Evolutionary conservation across 1,139 yeast genomes (phyloP), one percentile per base, ranked within the genome.

Genomic region (Magnusiomyces tetraspermus): DNA sequence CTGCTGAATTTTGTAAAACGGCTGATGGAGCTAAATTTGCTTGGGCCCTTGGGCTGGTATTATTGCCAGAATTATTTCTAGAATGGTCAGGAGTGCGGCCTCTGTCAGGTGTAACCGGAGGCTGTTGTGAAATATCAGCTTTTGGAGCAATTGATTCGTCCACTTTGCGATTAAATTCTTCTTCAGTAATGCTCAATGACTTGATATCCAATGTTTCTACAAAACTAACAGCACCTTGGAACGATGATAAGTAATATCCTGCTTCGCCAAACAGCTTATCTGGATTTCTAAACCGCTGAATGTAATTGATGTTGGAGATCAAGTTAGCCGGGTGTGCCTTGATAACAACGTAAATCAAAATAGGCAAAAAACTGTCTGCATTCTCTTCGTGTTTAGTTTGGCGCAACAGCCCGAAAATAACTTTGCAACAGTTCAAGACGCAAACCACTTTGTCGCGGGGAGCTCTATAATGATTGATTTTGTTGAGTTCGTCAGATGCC

Each of bases 361-460:
- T 69, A 0, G 99, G 98, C 28, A 94, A 76, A 66, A 94, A 94
- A 30, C 87, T 79, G 68, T 94, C 99, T 0, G 99, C 99, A 59
- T 90, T 90, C 61, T 87, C 95, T 53, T 82, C 84, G 40, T 77
- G 69, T 46, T 75, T 70, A 42, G 79, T 77, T 53, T 83, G 85
- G 59, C 89, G 81, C 53, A 94, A 76, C 53, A 87, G 75, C 19
- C 96, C 95, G 72, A 89, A 89, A 8, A 94, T 83, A 17, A 92
- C 90, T 67, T 92, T 92, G 66, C 97, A 90, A 54, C 94, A 82
- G 69, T 94, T 94, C 56, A 94, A 73, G 8, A 92, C 75, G 66
- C 98, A 92, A 48, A 92, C 88, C 57, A 89, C 83, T 64, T 94
- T 94, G 64, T 94, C 98, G 53, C 98, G 75, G 11, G 98, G 98